These are phyloP conservation scores for Fusarium solani-melongenae DNA, from an alignment of 2,329 filamentous ascomycete species.

Conservation along the genomic window DNA sequence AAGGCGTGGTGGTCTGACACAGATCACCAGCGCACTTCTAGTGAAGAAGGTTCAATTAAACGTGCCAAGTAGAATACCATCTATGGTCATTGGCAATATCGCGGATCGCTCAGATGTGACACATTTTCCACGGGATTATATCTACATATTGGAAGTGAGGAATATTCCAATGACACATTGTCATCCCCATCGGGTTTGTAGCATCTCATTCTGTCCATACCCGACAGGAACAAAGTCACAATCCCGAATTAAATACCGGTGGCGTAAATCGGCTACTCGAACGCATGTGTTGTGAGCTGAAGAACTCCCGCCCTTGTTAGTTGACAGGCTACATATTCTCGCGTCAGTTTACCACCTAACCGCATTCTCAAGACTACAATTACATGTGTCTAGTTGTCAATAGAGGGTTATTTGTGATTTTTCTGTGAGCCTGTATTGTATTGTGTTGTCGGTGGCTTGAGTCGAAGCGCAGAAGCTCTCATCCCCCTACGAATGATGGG, in stretches of 20 bases:
- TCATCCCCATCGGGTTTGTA: background rate
- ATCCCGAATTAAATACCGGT: background rate
- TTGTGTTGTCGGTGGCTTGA: background rate
- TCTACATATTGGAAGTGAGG: background rate
- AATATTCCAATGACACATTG: background rate
- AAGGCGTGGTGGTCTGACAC: background rate
- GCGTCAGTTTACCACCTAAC: no score
- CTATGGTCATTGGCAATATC: background rate
- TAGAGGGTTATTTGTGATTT: background rate
- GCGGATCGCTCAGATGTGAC: no score
- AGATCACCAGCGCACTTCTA: background rate
- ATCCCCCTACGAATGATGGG: background rate
- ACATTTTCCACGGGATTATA: background rate
- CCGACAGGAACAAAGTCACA: background rate
- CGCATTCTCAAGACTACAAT: background rate
- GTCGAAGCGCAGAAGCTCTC: background rate
- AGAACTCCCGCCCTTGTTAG: no score
- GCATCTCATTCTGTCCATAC: background rate
- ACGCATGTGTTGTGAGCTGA: no score
- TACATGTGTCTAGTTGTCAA: background rate
- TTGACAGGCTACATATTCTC: no score
- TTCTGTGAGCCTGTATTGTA: background rate
- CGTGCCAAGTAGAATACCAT: background rate
- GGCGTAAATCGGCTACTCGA: background rate
- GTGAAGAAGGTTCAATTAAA: background rate